Evolutionary conservation across 192 early-diverging fungal species (phyloP), one percentile per base, ranked within the genome.

Genomic region (Mortierella antarctica): DNA sequence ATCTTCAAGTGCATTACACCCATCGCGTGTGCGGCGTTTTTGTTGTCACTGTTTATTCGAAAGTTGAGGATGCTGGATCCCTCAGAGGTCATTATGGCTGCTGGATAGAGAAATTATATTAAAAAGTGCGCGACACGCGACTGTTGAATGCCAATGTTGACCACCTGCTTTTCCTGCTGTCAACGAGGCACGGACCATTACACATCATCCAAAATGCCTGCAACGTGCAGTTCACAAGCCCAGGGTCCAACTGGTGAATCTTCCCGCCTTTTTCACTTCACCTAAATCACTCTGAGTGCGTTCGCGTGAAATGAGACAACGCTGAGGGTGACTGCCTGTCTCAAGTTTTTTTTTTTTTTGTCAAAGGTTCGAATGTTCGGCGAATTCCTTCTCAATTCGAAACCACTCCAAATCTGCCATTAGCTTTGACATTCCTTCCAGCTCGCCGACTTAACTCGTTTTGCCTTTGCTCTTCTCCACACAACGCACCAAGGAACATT

Each of bases 1-100:
- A 83, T 89, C 20, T 91, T 87, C 82, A 85, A 86, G 60, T 85
- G 84, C 45, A 82, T 86, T 13, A 85, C 86, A 9, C 86, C 89
- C 1, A 80, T 92, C 64, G 84, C 85, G 0, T 86, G 77, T 7
- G 41, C 83, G 13, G 71, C 86, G 2, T 87, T 90, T 42, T 42
- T 91, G 41, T 54, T 87, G 20, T 77, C 82, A 1, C 41, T 92
- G 50, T 85, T 85, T 5, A 65, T 91, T 42, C 82, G 86, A 54
- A 83, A 76, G 70, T 23, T 79, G 64, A 55, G 76, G 0, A 59
- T 71, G 55, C 40, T 79, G 51, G 76, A 79, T 49, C 76, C 76
- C 4, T 67, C 69, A 10, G 76, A 79, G 76, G 31, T 79, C 44
- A 64, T 80, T 52, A 65, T 67, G 65, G 69, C 45, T 1, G 75